Base-by-base conservation (phyloP, 306 rosid species). In the Trichosanthes truncata region DNA sequence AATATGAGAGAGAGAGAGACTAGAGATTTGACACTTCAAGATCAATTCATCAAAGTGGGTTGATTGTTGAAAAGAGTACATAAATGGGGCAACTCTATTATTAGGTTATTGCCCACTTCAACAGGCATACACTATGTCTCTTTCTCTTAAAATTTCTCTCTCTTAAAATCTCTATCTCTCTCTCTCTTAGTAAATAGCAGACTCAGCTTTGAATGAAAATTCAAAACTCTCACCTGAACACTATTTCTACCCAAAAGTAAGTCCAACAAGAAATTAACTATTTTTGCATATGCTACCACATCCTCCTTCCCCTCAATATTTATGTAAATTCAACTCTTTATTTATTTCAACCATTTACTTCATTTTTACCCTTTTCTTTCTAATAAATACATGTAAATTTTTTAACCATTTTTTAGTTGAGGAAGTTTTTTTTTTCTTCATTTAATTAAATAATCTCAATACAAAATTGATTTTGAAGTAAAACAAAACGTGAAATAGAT, bases 171-270 rank as follows among this genome's bases (percentile, higher is more conserved):
- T 60, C 17, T 60, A 0, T 60, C 36, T 56, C 12, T 60, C 17
- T 59, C 43, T 29, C 69, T 31, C n/a, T 62, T 18, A 43, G 15
- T 71, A 72, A 74, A 74, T 74, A 74, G 78, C 78, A 74, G 59
- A 49, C 78, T 74, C 26, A 48, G 46, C 78, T 74, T 74, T 74
- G 17, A 74, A 74, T 74, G 60, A 48, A 74, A 74, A 49, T 74
- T 74, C 61, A 74, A 74, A 74, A 74, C 61, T 49, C 61, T 49
- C 78, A 74, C 78, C 77, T 72, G 59, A 72, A 25, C 38, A n/a
- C 73, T 8, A 36, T 66, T 20, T 66, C 74, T 8, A 66, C 69
- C 43, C 18, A 61, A 60, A 12, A 61, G 67, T 61, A 29, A 61
- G 4, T 29, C 67, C 67, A 61, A 61, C 40, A 26, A 61, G 4